Conservation (phyloP, 192 early-diverging fungal species). For the Powellomyces hirtus region DNA sequence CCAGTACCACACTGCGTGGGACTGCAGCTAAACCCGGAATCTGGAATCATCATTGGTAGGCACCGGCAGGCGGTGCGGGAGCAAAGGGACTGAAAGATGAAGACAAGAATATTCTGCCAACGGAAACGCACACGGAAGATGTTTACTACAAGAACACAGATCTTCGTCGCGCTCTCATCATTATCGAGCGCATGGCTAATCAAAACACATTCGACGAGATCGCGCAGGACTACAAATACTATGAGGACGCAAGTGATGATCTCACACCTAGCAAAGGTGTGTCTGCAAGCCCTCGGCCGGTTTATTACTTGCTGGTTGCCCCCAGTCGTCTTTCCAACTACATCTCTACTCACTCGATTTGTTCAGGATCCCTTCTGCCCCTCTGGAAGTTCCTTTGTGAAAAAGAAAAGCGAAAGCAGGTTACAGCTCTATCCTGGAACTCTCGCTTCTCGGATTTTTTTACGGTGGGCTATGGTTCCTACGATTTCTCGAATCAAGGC, state of each 20-base stretch:
- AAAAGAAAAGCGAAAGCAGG: slow-evolving; percentile 61
- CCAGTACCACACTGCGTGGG: slow-evolving; percentile 17
- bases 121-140: slow-evolving; percentile 55
- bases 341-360: neutral
- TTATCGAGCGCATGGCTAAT: slow-evolving; percentile 64
- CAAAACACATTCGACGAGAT: slow-evolving; percentile 69
- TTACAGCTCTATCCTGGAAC: slow-evolving; percentile 59
- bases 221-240: slow-evolving; percentile 64
- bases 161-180: slow-evolving; percentile 51
- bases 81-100: slow-evolving; percentile 58
- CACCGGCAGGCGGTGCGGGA: slow-evolving; percentile 18
- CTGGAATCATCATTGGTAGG: neutral
- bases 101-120: slow-evolving; percentile 48
- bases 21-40: neutral
- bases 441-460: slow-evolving; percentile 54
- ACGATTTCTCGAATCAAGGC: slow-evolving; percentile 60
- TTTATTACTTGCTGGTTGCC: too few relatives aligned
- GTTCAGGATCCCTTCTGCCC: slow-evolving; percentile 53
- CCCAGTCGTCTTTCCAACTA: neutral
- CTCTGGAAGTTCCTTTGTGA: slow-evolving; percentile 61
- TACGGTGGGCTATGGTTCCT: slow-evolving; percentile 62
- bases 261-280: slow-evolving; percentile 50
- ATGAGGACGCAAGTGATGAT: slow-evolving; percentile 65
- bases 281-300: neutral
- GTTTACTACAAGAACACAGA: slow-evolving; percentile 60